Evolutionary conservation across 140 eudicot genomes (phyloP), one percentile per base, ranked within the genome.

Genomic region (Flaveria floridana): DNA sequence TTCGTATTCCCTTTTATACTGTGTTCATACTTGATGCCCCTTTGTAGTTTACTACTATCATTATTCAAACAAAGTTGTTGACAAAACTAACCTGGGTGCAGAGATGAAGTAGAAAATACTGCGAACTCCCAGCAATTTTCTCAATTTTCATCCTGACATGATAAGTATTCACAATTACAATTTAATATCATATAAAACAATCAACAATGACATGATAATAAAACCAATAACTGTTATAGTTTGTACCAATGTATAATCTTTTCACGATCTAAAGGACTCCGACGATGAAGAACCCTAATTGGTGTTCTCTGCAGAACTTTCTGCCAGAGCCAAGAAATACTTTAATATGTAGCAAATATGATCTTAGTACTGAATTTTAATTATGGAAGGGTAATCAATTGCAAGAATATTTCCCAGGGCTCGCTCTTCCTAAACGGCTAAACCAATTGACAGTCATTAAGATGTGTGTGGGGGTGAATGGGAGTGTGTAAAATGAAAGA

Each of bases 201-300:
- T 9, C 30, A 15, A 64, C 46, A 52, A 85, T 11, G 44, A 65
- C 51, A 55, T 34, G 14, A 39, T 3, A 6, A 53, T 1, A 75
- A 58, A 12, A 80, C 57, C 70, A 20, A 62, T 39, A 59, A 21
- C 7, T 42, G 23, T 46, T 28, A 25, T 53, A 46, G 44, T 73
- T 18, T 74, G 20, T 83, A 88, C 99, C 99, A 94, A 64, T 91
- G 97, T 68, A 94, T 91, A 84, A 80, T 86, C 81, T 87, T 94
- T 79, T 88, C 96, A 77, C 99, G 94, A 67, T 76, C 96, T 65
- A 94, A 76, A 67, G 99, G 99, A 79, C 99, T 94, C 83, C 97
- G 86, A 19, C 99, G 95, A 72, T 94, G 99, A 70, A 94, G 92
- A 76, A 94, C 99, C 82, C 99, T 85, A 37, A 94, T 64, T 4